Percentiles rank a stretch among this genome's conserved stretches.
Conservation (phyloP, 2,329 filamentous ascomycete species). For the Xylariaceae sp. region DNA sequence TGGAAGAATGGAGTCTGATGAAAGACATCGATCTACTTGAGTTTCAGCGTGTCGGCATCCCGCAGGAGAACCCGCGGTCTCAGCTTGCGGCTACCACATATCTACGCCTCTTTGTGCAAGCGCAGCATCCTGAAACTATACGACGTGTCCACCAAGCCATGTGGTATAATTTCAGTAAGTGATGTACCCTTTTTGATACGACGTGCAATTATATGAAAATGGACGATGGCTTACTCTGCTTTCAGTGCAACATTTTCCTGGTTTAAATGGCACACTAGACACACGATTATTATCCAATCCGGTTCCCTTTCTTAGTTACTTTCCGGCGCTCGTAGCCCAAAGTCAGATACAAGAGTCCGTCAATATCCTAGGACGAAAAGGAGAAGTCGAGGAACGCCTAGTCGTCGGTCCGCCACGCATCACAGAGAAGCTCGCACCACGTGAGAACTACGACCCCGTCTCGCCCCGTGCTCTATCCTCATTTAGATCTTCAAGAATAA, state of each 20-base stretch:
- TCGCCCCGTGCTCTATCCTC: conserved; percentile 27
- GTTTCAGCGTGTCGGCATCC: conserved; percentile 54
- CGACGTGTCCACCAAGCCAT: conserved; percentile 41
- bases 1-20: conserved; percentile 46
- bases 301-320: conserved; percentile 50
- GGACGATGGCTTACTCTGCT: neutral
- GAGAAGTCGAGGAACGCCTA: conserved; percentile 10
- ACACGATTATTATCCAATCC: conserved; percentile 47
- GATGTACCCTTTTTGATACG: neutral
- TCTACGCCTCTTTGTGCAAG: conserved; percentile 52
- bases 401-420: conserved; percentile 34
- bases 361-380: conserved; percentile 18
- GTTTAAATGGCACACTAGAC: conserved; percentile 52
- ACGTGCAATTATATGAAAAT: neutral
- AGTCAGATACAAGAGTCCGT: conserved; percentile 33
- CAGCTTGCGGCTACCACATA: conserved; percentile 53
- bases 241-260: conserved; percentile 51
- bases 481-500: conserved; percentile 50
- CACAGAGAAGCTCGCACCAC: conserved; percentile 37
- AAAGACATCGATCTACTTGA: conserved; percentile 57
- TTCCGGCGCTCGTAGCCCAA: conserved; percentile 45
- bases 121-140: conserved; percentile 40
- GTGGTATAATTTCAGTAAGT: conserved; percentile 42
- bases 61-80: conserved; percentile 46
- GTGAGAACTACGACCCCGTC: conserved; percentile 35